Conservation (phyloP, 2,329 filamentous ascomycete genomes). For the Hypoxylon sp. region DNA sequence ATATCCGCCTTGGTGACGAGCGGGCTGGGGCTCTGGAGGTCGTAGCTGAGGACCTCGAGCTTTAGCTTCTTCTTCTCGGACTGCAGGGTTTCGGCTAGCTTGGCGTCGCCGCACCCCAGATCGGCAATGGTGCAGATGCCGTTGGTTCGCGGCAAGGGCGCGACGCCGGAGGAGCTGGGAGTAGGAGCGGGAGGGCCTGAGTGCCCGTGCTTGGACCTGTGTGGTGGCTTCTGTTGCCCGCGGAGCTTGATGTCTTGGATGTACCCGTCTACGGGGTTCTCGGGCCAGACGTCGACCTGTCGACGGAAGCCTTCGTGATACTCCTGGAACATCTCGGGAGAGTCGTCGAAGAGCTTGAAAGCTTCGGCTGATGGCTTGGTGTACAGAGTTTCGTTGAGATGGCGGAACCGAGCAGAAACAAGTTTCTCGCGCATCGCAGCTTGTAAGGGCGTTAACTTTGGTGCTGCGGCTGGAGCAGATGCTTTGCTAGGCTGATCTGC, state of each 20-base stretch:
- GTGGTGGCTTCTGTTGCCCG: constrained; percentile 65
- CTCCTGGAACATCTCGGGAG: constrained; percentile 94
- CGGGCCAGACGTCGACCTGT: constrained; percentile 95
- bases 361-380: constrained; percentile 89
- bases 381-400: constrained; percentile 97
- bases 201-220: constrained; percentile 36
- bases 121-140: constrained; percentile 87
- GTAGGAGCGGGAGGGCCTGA: constrained; percentile 25
- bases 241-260: constrained; percentile 78
- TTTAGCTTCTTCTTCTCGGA: constrained; percentile 75
- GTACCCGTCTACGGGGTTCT: constrained; percentile 94
- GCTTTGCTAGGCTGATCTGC: constrained; percentile 42
- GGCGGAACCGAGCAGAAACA: constrained; percentile 93
- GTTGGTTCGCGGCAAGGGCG: constrained; percentile 78
- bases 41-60: constrained; percentile 85
- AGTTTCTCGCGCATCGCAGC: constrained; percentile 95
- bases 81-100: constrained; percentile 79
- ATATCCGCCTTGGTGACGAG: constrained; percentile 93
- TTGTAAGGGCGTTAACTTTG: constrained; percentile 91
- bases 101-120: constrained; percentile 92
- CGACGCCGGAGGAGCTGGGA: constrained; percentile 49
- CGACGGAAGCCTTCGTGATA: constrained; percentile 97
- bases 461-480: constrained; percentile 55
- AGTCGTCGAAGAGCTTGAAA: constrained; percentile 84
- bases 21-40: constrained; percentile 82